Conservation (phyloP, 495 filamentous ascomycete species). For the Annulohypoxylon nitens region DNA sequence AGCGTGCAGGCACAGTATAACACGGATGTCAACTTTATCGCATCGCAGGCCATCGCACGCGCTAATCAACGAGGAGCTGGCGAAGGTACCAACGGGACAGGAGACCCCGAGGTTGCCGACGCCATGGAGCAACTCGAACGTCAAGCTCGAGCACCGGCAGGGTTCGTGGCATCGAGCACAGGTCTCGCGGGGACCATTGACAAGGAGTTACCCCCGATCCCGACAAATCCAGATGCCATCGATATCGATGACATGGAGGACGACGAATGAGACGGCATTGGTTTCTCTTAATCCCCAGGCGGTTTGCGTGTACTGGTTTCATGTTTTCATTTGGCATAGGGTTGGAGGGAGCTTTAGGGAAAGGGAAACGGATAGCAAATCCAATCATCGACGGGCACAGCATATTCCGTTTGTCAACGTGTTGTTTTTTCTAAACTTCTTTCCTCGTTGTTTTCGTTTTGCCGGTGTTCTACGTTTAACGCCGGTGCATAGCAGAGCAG, state of each 20-base stretch:
- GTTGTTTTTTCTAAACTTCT: not conserved
- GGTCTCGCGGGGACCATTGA: conserved; percentile 80
- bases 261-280: conserved; percentile 52
- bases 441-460: conserved; percentile 17
- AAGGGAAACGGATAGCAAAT: conserved; percentile 17
- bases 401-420: conserved; percentile 23
- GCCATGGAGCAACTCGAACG: conserved; percentile 93
- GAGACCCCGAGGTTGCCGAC: conserved; percentile 71
- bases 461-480: not conserved
- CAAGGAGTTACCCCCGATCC: conserved; percentile 57
- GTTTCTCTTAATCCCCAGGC: conserved; percentile 4
- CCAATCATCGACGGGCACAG: not conserved
- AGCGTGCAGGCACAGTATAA: conserved; percentile 98
- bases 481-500: not conserved
- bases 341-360: conserved; percentile 10
- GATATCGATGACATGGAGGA: conserved; percentile 78
- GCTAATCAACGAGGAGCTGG: conserved; percentile 70
- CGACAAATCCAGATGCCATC: conserved; percentile 89
- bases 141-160: conserved; percentile 86
- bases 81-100: conserved; percentile 61
- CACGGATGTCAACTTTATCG: conserved; percentile 98
- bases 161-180: conserved; percentile 89
- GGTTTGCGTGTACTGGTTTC: not conserved
- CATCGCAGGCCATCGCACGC: conserved; percentile 91
- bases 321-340: conserved; percentile 29